Conservation (phyloP, 441 rosid genomes). For the Croton setiger region DNA sequence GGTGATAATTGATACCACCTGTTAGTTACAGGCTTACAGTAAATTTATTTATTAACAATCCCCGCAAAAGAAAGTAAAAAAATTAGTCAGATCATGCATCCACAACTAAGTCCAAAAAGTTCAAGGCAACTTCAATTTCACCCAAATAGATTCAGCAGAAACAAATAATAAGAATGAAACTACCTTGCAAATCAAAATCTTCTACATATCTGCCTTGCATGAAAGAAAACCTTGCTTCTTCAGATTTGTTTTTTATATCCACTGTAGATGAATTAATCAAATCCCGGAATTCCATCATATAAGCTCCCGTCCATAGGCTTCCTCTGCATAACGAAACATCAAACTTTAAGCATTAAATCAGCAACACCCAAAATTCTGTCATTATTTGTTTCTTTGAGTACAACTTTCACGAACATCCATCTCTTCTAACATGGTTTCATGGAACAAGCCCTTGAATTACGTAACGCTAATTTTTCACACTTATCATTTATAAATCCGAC, state of each 20-base stretch:
- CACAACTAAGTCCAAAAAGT: not conserved
- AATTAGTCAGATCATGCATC: not conserved
- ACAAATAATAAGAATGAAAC: not conserved
- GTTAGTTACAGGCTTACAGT: not conserved
- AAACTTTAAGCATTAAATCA: conserved; percentile 12
- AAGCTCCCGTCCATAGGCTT: conserved; percentile 86
- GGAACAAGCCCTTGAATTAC: not conserved
- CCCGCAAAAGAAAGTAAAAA: not conserved
- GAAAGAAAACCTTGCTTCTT: conserved; percentile 87
- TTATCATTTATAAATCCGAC: not conserved
- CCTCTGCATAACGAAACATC: conserved; percentile 44
- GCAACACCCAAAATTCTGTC: conserved; percentile 9
- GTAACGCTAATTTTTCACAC: not conserved
- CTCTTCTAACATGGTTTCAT: not conserved
- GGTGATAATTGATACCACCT: not conserved
- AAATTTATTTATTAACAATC: not conserved
- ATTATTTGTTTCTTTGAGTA: conserved; percentile 5
- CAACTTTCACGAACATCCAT: not conserved
- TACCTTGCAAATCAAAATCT: conserved; percentile 56
- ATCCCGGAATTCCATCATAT: conserved; percentile 72
- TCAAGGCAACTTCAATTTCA: not conserved
- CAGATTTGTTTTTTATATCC: conserved; percentile 39
- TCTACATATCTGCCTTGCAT: conserved; percentile 78
- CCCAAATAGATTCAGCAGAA: not conserved
- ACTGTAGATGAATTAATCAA: conserved; percentile 43